Percentiles rank a stretch among this genome's conserved stretches.
Evolutionary conservation across 2,329 filamentous ascomycete species (phyloP).

Genomic region (Aspergillus sclerotialis): DNA sequence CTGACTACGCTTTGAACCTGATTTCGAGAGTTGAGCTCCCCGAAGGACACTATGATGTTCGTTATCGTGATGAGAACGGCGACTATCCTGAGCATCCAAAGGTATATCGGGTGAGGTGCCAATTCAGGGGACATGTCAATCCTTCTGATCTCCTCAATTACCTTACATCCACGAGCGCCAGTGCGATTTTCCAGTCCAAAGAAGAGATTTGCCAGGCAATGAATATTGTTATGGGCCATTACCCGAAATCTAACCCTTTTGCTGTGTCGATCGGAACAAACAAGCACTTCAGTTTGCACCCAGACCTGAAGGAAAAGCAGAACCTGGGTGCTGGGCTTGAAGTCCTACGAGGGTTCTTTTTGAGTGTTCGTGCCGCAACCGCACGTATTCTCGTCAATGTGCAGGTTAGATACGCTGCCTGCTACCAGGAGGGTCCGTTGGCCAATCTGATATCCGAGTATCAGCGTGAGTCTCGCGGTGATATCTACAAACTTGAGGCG

Average conservation of each 20-base stretch:
- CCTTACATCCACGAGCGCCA: slow-evolving; percentile 28
- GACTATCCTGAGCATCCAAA: slow-evolving; percentile 23
- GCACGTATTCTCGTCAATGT: slow-evolving; percentile 55
- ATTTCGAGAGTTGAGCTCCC: slow-evolving; percentile 25
- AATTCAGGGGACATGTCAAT: slow-evolving; percentile 26
- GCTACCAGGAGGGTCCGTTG: slow-evolving; percentile 46
- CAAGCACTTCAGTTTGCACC: slow-evolving; percentile 43
- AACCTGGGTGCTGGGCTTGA: slow-evolving; percentile 47
- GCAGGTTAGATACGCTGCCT: slow-evolving; percentile 55
- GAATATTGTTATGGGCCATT: slow-evolving; percentile 51
- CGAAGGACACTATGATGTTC: slow-evolving; percentile 19
- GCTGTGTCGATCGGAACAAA: slow-evolving; percentile 47
- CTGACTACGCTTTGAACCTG: slow-evolving; percentile 34
- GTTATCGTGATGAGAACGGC: slow-evolving; percentile 31
- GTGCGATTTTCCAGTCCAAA: slow-evolving; percentile 36
- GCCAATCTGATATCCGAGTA: slow-evolving; percentile 28
- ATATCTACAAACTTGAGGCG: slow-evolving; percentile 15
- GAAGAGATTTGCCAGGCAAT: slow-evolving; percentile 50
- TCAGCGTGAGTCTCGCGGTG: slow-evolving; percentile 13
- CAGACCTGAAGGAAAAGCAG: slow-evolving; percentile 21
- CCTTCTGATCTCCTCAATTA: slow-evolving; percentile 40
- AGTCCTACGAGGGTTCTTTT: slow-evolving; percentile 55
- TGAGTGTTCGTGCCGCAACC: slow-evolving; percentile 54
- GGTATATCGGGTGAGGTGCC: slow-evolving; percentile 30
- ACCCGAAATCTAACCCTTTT: slow-evolving; percentile 34